These are phyloP conservation scores for Cladophialophora exuberans DNA, from an alignment of 2,329 filamentous ascomycete species.

Conservation along the genomic window DNA sequence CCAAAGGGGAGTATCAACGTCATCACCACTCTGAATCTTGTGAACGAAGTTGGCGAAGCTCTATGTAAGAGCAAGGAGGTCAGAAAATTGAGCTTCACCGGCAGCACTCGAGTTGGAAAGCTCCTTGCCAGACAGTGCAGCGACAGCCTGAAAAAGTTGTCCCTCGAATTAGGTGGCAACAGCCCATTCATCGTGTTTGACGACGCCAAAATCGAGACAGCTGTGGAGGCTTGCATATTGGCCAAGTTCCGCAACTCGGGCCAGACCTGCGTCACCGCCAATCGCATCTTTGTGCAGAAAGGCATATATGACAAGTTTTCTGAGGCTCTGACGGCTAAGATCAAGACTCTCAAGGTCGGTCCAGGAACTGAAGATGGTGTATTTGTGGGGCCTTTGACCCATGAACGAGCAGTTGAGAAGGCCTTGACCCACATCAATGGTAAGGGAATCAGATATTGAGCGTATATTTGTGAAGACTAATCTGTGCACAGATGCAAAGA, in stretches of 20 bases:
- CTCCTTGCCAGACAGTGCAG: constrained; percentile 41
- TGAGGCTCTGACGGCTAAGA: constrained; percentile 69
- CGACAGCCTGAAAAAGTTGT: constrained; percentile 46
- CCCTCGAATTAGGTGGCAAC: constrained; percentile 51
- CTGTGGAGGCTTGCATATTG: constrained; percentile 33
- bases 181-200: constrained; percentile 46
- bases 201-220: constrained; percentile 44
- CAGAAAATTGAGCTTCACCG: constrained; percentile 39
- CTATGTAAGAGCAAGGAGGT: constrained; percentile 38
- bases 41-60: constrained; percentile 68
- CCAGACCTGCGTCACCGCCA: constrained; percentile 51
- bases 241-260: constrained; percentile 34
- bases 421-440: constrained; percentile 33
- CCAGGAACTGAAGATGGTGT: constrained; percentile 70
- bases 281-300: constrained; percentile 78
- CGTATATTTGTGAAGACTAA: constrained; percentile 9
- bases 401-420: constrained; percentile 36
- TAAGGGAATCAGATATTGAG: constrained; percentile 16
- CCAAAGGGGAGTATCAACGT: constrained; percentile 42
- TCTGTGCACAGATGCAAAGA: constrained; percentile 31
- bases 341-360: constrained; percentile 74
- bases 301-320: constrained; percentile 78
- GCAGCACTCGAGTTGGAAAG: constrained; percentile 41
- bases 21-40: constrained; percentile 67
- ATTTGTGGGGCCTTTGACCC: constrained; percentile 73